Evolutionary conservation across 1,284 basidiomycete species (phyloP).

Genomic region (Xerocomus cyaneibrunnescens): DNA sequence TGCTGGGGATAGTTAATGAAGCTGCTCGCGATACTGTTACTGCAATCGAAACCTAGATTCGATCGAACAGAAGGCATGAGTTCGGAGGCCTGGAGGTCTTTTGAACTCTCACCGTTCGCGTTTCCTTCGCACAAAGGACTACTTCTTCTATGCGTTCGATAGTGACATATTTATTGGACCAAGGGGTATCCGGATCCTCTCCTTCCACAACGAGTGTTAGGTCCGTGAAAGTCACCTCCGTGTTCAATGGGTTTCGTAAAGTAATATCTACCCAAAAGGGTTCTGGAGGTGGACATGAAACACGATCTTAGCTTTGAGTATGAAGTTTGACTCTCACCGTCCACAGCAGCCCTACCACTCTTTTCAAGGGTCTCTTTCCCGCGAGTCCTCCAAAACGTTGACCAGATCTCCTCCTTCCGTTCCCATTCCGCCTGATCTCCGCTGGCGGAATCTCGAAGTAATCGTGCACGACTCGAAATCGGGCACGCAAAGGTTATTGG

Average conservation of each 20-base stretch:
- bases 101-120: constrained; percentile 45
- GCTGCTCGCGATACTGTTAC: constrained; percentile 51
- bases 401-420: constrained; percentile 63
- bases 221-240: constrained; percentile 64
- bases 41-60: constrained; percentile 58
- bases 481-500: constrained; percentile 60
- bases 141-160: constrained; percentile 61
- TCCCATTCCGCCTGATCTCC: constrained; percentile 54
- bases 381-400: constrained; percentile 53
- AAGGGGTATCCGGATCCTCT: constrained; percentile 32
- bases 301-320: not conserved
- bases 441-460: constrained; percentile 49
- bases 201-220: constrained; percentile 55
- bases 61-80: not conserved
- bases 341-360: constrained; percentile 57
- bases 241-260: constrained; percentile 66
- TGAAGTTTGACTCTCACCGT: constrained; percentile 46
- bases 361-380: constrained; percentile 53
- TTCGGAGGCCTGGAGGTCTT: not conserved
- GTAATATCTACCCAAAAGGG: constrained; percentile 72
- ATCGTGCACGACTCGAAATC: constrained; percentile 52
- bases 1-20: constrained; percentile 54
- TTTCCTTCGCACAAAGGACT: constrained; percentile 55
- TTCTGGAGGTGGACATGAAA: constrained; percentile 44
- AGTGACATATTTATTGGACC: constrained; percentile 45